These are phyloP conservation scores for Chlamydomonas applanata DNA, from an alignment of 139 green algal species.

Conservation along the genomic window DNA sequence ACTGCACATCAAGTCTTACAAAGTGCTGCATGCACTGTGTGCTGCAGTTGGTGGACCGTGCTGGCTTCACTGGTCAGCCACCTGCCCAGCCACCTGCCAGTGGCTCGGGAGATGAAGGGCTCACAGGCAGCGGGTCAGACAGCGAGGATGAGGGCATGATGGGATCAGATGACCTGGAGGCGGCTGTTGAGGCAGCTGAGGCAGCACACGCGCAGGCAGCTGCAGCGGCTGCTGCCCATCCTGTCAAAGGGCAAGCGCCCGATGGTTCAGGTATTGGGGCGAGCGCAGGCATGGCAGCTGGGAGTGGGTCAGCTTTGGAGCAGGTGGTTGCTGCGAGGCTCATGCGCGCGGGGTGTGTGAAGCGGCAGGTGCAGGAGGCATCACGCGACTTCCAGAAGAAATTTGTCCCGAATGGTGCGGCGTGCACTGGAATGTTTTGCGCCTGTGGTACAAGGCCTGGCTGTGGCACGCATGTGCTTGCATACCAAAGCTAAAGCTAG, in stretches of 20 bases:
- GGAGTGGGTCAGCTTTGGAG: not conserved
- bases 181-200: too few relatives aligned
- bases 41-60: slow-evolving; percentile 1
- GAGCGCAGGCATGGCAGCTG: not conserved
- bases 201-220: too few relatives aligned
- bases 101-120: too few relatives aligned
- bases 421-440: not conserved
- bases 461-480: not conserved
- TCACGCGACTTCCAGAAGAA: slow-evolving; percentile 27
- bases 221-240: not conserved
- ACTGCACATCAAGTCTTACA: too few relatives aligned
- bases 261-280: not conserved
- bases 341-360: slow-evolving; percentile 33
- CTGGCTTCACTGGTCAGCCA: not conserved
- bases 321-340: slow-evolving; percentile 30
- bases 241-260: not conserved
- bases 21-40: too few relatives aligned
- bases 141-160: too few relatives aligned
- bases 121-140: too few relatives aligned
- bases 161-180: too few relatives aligned
- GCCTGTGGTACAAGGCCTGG: not conserved
- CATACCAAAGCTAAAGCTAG: too few relatives aligned
- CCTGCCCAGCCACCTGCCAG: not conserved
- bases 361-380: slow-evolving; percentile 25
- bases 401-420: slow-evolving; percentile 16